Percentiles rank a stretch among this genome's conserved stretches.
Conservation (phyloP, 805 yeast genomes). For the Yamadazyma endophytica region DNA sequence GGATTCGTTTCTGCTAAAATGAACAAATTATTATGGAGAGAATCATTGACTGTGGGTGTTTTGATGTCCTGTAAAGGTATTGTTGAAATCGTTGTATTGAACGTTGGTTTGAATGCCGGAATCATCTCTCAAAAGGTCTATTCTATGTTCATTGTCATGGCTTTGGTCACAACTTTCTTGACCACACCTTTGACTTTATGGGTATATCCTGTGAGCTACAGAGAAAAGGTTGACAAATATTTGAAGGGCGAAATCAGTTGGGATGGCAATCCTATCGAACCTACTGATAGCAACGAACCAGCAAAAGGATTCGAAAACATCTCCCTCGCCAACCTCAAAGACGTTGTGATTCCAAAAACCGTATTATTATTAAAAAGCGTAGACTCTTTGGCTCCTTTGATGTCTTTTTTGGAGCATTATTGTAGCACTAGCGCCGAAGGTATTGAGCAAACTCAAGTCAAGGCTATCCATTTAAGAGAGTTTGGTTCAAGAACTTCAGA, state of each 20-base stretch:
- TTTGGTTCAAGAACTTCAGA: constrained; percentile 68
- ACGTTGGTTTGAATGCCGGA: constrained; percentile 67
- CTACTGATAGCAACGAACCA: constrained; percentile 1
- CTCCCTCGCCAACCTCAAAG: constrained; percentile 3
- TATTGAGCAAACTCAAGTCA: constrained; percentile 31
- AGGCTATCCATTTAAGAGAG: constrained; percentile 54
- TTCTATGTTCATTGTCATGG: constrained; percentile 83
- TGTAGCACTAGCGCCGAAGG: constrained; percentile 11
- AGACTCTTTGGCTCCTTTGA: constrained; percentile 29
- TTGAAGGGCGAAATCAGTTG: constrained; percentile 20
- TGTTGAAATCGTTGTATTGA: constrained; percentile 76
- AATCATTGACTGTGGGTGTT: constrained; percentile 70
- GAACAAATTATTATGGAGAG: constrained; percentile 66
- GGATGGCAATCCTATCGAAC: constrained; percentile 18
- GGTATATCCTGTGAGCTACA: constrained; percentile 58
- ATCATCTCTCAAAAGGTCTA: constrained; percentile 62
- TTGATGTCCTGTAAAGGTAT: constrained; percentile 88
- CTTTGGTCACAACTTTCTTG: constrained; percentile 69
- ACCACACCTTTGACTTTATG: constrained; percentile 70
- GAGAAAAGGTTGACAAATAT: constrained; percentile 44
- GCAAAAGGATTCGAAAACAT: constrained; percentile 2
- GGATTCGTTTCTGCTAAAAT: constrained; percentile 62
- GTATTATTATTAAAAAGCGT: constrained; percentile 25
- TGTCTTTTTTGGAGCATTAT: constrained; percentile 24
- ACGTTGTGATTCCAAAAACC: constrained; percentile 17